phyloP scores from a whole-genome alignment of 148 eudicot species.

The Nepenthes gracilis region DNA sequence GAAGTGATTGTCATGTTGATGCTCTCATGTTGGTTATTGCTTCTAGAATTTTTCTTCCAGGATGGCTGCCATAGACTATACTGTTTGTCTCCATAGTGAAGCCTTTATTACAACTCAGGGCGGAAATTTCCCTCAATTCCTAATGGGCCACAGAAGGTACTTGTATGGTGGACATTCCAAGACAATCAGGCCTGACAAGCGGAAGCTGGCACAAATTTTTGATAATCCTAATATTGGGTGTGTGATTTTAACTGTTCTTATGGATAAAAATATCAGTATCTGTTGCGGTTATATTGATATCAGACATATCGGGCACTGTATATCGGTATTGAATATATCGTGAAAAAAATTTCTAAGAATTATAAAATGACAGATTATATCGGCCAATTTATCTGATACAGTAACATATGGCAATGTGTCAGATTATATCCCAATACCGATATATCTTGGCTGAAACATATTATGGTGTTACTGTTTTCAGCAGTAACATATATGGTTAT shows the following conservation, averaged over 20 bases:
- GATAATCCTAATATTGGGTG: constrained; percentile 88
- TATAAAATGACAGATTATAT: too few relatives aligned
- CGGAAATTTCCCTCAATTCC: constrained; percentile 90
- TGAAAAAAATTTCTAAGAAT: too few relatives aligned
- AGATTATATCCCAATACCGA: too few relatives aligned
- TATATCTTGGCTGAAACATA: too few relatives aligned
- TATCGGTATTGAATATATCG: too few relatives aligned
- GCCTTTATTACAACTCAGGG: constrained; percentile 98
- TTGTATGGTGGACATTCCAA: constrained; percentile 89
- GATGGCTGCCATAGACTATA: constrained; percentile 97
- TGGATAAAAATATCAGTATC: too few relatives aligned
- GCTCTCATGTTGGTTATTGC: constrained; percentile 15
- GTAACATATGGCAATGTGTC: too few relatives aligned
- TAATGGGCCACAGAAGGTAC: constrained; percentile 89
- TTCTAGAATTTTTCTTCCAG: constrained; percentile 86
- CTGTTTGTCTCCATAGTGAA: constrained; percentile 96
- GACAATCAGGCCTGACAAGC: constrained; percentile 90
- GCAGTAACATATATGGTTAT: constrained; percentile 3
- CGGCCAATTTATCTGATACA: too few relatives aligned
- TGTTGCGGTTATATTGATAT: too few relatives aligned
- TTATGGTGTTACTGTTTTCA: too few relatives aligned
- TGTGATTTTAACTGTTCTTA: constrained; percentile 3
- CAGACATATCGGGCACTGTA: too few relatives aligned
- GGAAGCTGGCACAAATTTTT: constrained; percentile 70
- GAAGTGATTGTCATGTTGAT: neutral